Percentiles rank a stretch among this genome's conserved stretches.
Evolutionary conservation across 371 early-diverging fungal species (phyloP).

Genomic region (Chytridiales sp.): DNA sequence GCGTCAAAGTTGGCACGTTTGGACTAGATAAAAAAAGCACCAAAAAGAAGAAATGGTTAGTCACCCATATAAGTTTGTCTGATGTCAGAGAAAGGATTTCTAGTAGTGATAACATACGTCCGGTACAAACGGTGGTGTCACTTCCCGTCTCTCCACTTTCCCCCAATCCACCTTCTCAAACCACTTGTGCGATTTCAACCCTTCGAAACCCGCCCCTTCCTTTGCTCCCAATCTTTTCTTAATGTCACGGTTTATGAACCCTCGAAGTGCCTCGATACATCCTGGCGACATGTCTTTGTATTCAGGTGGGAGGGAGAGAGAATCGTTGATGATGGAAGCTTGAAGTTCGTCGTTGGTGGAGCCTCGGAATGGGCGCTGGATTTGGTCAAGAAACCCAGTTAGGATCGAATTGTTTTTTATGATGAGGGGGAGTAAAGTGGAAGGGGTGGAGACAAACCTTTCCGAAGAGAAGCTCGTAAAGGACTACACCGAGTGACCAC

Average conservation of each 20-base stretch:
- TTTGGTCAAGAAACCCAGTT: not conserved
- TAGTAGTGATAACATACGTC: conserved; percentile 37
- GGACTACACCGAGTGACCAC: conserved; percentile 58
- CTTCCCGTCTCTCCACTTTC: conserved; percentile 41
- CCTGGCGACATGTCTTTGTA: conserved; percentile 8
- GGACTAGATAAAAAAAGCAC: conserved; percentile 20
- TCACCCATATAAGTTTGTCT: not conserved
- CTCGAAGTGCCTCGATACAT: too few relatives aligned
- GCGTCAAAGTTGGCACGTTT: conserved; percentile 79
- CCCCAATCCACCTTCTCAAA: conserved; percentile 50
- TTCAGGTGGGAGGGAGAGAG: conserved; percentile 21
- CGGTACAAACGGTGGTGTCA: conserved; percentile 50
- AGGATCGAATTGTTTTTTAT: too few relatives aligned
- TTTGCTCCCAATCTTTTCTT: conserved; percentile 38
- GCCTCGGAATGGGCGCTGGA: conserved; percentile 79
- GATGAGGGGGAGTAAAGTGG: not conserved
- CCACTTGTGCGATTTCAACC: conserved; percentile 47
- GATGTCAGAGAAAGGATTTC: not conserved
- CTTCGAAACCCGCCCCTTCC: conserved; percentile 34
- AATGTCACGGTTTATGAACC: conserved; percentile 32
- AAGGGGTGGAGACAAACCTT: conserved; percentile 30
- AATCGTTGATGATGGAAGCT: conserved; percentile 17
- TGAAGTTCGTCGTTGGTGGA: conserved; percentile 68
- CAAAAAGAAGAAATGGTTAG: not conserved
- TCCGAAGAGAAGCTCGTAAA: conserved; percentile 56